phyloP scores from a whole-genome alignment of 1,284 basidiomycete species.

The Trichosporon coremiiforme region DNA sequence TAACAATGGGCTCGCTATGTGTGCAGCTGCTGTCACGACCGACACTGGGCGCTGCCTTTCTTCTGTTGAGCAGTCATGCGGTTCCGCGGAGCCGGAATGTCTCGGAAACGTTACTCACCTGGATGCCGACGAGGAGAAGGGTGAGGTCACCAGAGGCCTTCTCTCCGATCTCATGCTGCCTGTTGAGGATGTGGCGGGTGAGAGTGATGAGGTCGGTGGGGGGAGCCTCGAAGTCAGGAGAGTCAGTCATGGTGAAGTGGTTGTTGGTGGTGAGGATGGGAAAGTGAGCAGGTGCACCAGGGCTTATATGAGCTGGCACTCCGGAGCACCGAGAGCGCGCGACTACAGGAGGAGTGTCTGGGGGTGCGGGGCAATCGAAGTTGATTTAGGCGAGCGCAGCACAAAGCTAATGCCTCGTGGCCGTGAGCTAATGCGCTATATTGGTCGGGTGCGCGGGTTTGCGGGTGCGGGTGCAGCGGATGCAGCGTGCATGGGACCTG shows the following conservation, averaged over 20 bases:
- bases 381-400: slow-evolving; percentile 9
- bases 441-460: too few species aligned
- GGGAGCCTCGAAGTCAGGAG: slow-evolving; percentile 61
- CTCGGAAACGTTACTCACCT: slow-evolving; percentile 60
- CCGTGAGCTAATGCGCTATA: slow-evolving; percentile 3
- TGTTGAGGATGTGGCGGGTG: slow-evolving; percentile 82
- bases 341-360: not conserved
- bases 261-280: slow-evolving; percentile 5
- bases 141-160: slow-evolving; percentile 91
- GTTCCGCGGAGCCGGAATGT: not conserved
- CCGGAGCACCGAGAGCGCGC: not conserved
- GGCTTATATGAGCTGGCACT: slow-evolving; percentile 17
- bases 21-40: not conserved
- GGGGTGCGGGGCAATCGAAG: not conserved
- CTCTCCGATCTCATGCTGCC: slow-evolving; percentile 76
- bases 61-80: not conserved
- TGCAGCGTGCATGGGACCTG: not conserved
- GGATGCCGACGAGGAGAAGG: slow-evolving; percentile 89
- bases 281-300: not conserved
- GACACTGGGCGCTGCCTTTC: not conserved
- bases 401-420: not conserved
- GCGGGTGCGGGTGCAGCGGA: too few species aligned
- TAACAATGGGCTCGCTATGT: too few species aligned
- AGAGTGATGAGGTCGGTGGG: slow-evolving; percentile 87
- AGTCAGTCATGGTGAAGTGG: slow-evolving; percentile 13